These are phyloP conservation scores for Quercus berberidifolia DNA, from an alignment of 306 rosid genomes.

Conservation along the genomic window DNA sequence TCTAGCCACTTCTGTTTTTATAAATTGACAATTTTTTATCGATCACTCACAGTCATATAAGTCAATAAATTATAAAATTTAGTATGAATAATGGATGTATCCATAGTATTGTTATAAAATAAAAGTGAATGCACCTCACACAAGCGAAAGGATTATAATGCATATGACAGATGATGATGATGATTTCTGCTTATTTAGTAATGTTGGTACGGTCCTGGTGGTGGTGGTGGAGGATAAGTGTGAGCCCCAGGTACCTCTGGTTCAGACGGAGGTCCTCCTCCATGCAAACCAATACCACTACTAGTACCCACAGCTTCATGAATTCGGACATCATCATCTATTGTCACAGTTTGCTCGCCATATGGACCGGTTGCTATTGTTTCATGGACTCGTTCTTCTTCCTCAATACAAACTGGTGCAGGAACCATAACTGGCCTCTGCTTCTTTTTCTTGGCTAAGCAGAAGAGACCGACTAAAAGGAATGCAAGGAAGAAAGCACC, in stretches of 20 bases:
- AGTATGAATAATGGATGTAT: no score
- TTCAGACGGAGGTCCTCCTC: background rate
- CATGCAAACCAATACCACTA: background rate
- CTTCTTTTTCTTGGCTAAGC: slow-evolving; percentile 43
- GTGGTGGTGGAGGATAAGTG: background rate
- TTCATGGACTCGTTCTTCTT: slow-evolving; percentile 3
- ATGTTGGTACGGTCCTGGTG: background rate
- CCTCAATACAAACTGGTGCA: slow-evolving; percentile 24
- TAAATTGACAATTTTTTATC: accelerated
- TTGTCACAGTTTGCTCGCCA: background rate
- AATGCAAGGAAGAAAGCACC: slow-evolving; percentile 43
- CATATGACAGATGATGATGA: no score
- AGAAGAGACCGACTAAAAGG: slow-evolving; percentile 42
- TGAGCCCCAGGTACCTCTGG: background rate
- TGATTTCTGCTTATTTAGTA: no score
- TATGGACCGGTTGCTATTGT: background rate
- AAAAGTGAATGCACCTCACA: no score
- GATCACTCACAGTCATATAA: accelerated
- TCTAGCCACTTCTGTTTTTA: accelerated
- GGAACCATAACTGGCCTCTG: slow-evolving; percentile 39
- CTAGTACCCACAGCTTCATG: background rate
- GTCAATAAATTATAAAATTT: no score
- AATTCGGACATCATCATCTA: background rate
- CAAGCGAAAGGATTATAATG: no score
- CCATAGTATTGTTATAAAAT: no score